phyloP scores from a whole-genome alignment of 495 filamentous ascomycete genomes.

The Xylaria flabelliformis region DNA sequence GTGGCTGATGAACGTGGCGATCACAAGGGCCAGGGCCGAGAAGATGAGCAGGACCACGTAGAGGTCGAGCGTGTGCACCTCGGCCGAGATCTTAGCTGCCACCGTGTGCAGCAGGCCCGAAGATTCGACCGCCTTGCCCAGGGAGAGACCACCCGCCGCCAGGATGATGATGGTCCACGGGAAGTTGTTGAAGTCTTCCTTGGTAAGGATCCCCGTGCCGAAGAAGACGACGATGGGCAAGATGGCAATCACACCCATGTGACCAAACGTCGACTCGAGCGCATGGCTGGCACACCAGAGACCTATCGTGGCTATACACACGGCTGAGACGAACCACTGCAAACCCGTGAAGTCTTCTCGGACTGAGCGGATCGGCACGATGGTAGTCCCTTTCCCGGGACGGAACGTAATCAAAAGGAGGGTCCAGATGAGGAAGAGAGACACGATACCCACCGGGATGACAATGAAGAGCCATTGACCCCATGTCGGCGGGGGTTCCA shows the following conservation, averaged over 20 bases:
- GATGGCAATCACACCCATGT: conserved; percentile 98
- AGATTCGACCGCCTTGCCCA: conserved; percentile 93
- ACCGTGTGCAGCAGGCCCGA: conserved; percentile 93
- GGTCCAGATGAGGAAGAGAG: conserved; percentile 86
- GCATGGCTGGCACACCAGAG: conserved; percentile 94
- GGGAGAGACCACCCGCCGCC: conserved; percentile 88
- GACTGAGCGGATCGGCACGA: conserved; percentile 87
- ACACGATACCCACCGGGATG: conserved; percentile 89
- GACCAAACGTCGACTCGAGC: conserved; percentile 84
- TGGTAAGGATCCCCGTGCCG: conserved; percentile 94
- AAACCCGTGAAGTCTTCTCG: conserved; percentile 86
- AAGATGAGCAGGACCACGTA: conserved; percentile 92
- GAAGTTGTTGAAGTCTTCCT: conserved; percentile 99
- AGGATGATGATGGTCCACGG: conserved; percentile 99
- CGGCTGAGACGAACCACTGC: conserved; percentile 88
- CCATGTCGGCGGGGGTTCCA: conserved; percentile 90
- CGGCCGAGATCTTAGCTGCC: conserved; percentile 71
- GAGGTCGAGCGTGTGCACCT: conserved; percentile 78
- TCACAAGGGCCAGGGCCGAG: conserved; percentile 81
- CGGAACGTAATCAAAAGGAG: conserved; percentile 85
- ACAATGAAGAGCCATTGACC: conserved; percentile 96
- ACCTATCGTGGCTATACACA: conserved; percentile 85
- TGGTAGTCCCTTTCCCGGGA: conserved; percentile 82
- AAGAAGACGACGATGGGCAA: conserved; percentile 96
- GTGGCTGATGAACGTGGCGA: conserved; percentile 97